Percentiles rank a stretch among this genome's conserved stretches.
phyloP scores from a whole-genome alignment of 495 filamentous ascomycete species.

The Daldinia childiae region DNA sequence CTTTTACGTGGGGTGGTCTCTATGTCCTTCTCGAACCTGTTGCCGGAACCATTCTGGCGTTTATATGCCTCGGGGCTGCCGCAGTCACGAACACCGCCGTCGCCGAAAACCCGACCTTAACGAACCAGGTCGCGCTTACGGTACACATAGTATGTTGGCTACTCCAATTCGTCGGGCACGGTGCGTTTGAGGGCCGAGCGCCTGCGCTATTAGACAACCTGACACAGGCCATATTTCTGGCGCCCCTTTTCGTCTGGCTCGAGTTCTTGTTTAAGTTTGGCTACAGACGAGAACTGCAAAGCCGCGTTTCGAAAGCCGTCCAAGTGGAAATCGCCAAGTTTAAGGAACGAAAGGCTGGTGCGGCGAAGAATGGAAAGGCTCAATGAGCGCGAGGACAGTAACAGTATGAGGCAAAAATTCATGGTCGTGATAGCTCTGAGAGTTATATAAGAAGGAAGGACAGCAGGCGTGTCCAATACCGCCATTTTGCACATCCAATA shows the following conservation, averaged over 20 bases:
- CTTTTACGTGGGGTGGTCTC: slow-evolving; percentile 74
- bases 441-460: slow-evolving; percentile 21
- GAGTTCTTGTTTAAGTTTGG: slow-evolving; percentile 91
- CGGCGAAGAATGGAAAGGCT: slow-evolving; percentile 51
- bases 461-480: background rate
- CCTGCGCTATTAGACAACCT: slow-evolving; percentile 92
- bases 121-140: slow-evolving; percentile 74
- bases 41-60: slow-evolving; percentile 76
- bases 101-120: slow-evolving; percentile 67
- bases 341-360: slow-evolving; percentile 46
- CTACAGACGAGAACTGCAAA: slow-evolving; percentile 86
- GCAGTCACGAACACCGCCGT: slow-evolving; percentile 80
- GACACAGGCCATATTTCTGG: slow-evolving; percentile 89
- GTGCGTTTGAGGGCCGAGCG: slow-evolving; percentile 85
- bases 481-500: slow-evolving; percentile 3
- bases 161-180: slow-evolving; percentile 90
- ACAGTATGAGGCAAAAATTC: background rate
- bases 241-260: slow-evolving; percentile 98
- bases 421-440: background rate
- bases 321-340: slow-evolving; percentile 72
- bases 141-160: slow-evolving; percentile 82
- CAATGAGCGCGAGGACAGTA: slow-evolving; percentile 23
- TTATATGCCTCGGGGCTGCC: slow-evolving; percentile 76
- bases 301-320: slow-evolving; percentile 78
- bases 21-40: slow-evolving; percentile 96